Evolutionary conservation across 768 basidiomycete genomes (phyloP), one percentile per base, ranked within the genome.

Genomic region (Phlebiopsis flavidoalba): DNA sequence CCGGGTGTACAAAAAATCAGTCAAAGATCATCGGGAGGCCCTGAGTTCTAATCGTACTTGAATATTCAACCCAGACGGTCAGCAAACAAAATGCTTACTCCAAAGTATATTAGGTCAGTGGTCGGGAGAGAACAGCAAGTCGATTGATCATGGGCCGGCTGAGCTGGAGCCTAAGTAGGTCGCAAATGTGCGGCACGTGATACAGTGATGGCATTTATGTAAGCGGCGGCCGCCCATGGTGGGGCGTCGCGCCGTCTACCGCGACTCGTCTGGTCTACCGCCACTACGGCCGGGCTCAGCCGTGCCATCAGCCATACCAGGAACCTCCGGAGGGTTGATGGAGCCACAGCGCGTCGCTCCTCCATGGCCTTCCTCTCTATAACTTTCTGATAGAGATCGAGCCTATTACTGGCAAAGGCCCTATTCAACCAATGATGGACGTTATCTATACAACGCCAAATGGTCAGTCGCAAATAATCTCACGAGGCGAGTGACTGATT

Each of bases 351-450:
- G 8, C 3, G 15, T 57, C 12, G 26, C 46, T 7, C 70, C 69
- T 11, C 57, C 64, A 31, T 72, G 71, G 70, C 70, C 71, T 6
- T 72, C n/a, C 71, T 8, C 72, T 80, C 8, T 78, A 79, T 65
- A 70, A 70, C 58, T 74, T 74, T 7, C 59, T 58, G 46, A 69
- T 66, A 26, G 78, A 80, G 53, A 59, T 79, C 0, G 58, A 63
- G 12, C 69, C 71, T 17, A 65, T 73, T 0, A 63, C 65, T 15
- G 60, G 71, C 35, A 60, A 63, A n/a, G 49, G 57, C 21, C 71
- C 78, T 24, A 49, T 69, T 2, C 72, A 73, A 54, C 67, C 71
- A 15, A 67, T 67, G 6, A 76, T 72, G 6, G 66, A 64, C 43
- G 80, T 80, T 63, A 65, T 80, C 21, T 62, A 72, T 24, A 48